Conservation (phyloP, 2,329 filamentous ascomycete species). For the Alternaria brassicae region DNA sequence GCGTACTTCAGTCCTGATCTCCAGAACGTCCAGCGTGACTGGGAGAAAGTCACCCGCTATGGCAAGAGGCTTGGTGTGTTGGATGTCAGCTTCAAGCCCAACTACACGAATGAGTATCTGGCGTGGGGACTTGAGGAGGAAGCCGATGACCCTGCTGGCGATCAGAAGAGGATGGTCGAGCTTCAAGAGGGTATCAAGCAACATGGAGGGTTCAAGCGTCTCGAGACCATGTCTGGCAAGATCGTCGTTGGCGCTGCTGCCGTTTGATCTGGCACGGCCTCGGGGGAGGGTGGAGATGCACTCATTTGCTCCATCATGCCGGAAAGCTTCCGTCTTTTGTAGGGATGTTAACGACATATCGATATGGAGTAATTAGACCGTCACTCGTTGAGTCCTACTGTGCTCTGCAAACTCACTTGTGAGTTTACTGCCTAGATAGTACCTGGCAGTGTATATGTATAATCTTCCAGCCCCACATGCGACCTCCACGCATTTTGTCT, state of each 20-base stretch:
- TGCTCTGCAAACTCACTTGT: not conserved
- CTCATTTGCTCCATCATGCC: conserved; percentile 2
- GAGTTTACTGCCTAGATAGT: not conserved
- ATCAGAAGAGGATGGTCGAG: conserved; percentile 76
- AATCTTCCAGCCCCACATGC: not conserved
- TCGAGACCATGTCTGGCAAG: conserved; percentile 38
- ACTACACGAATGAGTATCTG: conserved; percentile 77
- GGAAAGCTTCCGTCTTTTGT: not conserved
- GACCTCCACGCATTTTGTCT: not conserved
- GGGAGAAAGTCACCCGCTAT: conserved; percentile 78
- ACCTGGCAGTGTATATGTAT: not conserved
- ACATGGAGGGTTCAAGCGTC: conserved; percentile 69
- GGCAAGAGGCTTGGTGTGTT: conserved; percentile 76
- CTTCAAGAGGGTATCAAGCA: conserved; percentile 72
- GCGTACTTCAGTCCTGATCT: conserved; percentile 78
- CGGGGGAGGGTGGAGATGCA: conserved; percentile 1
- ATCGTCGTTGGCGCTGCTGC: conserved; percentile 24
- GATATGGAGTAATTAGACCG: not conserved
- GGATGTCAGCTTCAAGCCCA: conserved; percentile 68
- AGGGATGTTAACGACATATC: not conserved
- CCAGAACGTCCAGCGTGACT: conserved; percentile 77
- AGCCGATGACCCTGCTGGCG: conserved; percentile 70
- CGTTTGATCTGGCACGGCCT: not conserved
- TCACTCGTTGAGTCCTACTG: not conserved
- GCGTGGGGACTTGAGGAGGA: conserved; percentile 70